Evolutionary conservation across 1,284 basidiomycete species (phyloP), one percentile per base, ranked within the genome.

Genomic region (Ustilago crameri): DNA sequence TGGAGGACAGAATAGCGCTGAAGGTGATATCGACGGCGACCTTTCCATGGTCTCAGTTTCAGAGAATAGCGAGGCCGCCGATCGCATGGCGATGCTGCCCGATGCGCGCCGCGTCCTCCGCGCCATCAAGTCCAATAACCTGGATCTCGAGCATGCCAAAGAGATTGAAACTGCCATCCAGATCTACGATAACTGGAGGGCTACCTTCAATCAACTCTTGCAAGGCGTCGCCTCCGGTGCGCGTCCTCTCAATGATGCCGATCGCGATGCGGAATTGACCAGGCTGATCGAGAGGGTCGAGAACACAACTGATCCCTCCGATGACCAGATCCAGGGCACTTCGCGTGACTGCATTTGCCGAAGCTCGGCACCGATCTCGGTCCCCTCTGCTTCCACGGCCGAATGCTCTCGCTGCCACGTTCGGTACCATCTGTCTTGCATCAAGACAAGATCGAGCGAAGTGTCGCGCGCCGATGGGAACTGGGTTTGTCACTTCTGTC

Each of bases 401-500:
- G 58, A 62, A 38, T 82, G 80, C 71, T 51, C 53, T 2, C 48
- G 40, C 32, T 82, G 80, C 50, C 44, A 42, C 23, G 60, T 67
- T 17, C 46, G 45, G 27, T 81, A 77, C 58, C 79, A 81, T 51
- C 45, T 74, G 12, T 32, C 55, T 14, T 81, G 79, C 62, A 70
- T 81, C 42, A 74, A 75, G 38, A 54, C 73, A 8, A 56, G 51
- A 18, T 41, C 58, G 0, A 46, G 50, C 12, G 56, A 68, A 46
- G 70, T 60, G 0, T 44, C 64, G 14, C 58, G 69, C 37, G 68
- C 65, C n/a, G 65, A 56, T 22, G 49, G 54, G 23, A 53, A 49
- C 27, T 82, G 75, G 75, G 40, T 30, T 2, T 82, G 80, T 38
- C 70, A 66, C 17, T 69, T 82, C 60, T 82, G 80, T 49, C 68